A percentile compares a stretch with the other conserved stretches of the same genome.
These are phyloP conservation scores for Beauveria varroae DNA, from an alignment of 2,329 filamentous ascomycete genomes.

Conservation along the genomic window DNA sequence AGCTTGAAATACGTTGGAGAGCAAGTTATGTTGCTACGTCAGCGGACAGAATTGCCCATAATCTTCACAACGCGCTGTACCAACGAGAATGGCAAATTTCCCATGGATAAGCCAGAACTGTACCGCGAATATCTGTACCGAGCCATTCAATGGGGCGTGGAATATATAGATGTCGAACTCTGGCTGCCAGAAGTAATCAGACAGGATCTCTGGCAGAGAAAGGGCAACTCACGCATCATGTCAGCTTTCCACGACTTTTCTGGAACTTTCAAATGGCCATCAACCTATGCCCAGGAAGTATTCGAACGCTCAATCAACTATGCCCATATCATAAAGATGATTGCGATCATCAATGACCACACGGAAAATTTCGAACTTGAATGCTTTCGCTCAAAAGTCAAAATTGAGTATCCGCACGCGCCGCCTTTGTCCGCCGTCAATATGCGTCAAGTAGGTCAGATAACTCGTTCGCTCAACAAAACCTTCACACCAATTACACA, in stretches of 20 bases:
- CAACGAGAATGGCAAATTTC: constrained; percentile 75
- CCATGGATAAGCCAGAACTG: constrained; percentile 68
- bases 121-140: constrained; percentile 76
- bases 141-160: constrained; percentile 81
- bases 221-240: constrained; percentile 77
- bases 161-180: constrained; percentile 84
- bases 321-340: constrained; percentile 87
- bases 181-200: constrained; percentile 77
- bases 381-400: constrained; percentile 75
- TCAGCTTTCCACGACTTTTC: constrained; percentile 91
- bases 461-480: constrained; percentile 76
- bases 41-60: constrained; percentile 81
- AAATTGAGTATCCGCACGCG: constrained; percentile 56
- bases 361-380: constrained; percentile 88
- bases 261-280: constrained; percentile 76
- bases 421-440: constrained; percentile 78
- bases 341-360: constrained; percentile 70
- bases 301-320: constrained; percentile 67
- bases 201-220: constrained; percentile 56
- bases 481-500: constrained; percentile 87
- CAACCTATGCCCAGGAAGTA: constrained; percentile 60
- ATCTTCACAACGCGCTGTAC: constrained; percentile 82
- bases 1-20: constrained; percentile 79
- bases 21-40: constrained; percentile 76
- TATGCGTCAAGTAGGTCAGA: constrained; percentile 79